Base-by-base conservation (phyloP, 345 rosid species). In the Arabidopsis arenosa region DNA sequence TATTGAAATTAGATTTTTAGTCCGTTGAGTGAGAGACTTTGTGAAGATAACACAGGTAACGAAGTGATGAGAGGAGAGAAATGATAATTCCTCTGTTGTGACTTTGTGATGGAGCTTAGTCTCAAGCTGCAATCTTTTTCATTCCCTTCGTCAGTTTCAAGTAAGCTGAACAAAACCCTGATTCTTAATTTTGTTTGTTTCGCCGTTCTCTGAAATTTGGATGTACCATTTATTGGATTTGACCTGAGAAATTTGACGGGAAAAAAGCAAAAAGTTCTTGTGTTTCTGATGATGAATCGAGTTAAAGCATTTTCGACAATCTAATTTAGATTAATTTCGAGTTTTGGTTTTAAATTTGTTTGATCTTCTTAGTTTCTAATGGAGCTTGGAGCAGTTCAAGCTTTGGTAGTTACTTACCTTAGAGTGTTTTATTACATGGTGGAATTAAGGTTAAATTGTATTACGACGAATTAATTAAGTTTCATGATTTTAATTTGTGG, bases 121-220 rank as follows among this genome's bases (percentile, higher is more conserved):
- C 7, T 73, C 74, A 78, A 78, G 74, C 37, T 78, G 7, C 78
- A 30, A 61, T 67, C 35, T 66, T 66, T 66, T 78, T 66, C 74
- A 8, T 55, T 45, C 14, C 70, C 69, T 9, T 32, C 75, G 33
- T 66, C 80, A 7, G 63, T 71, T 43, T 66, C 73, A 18, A 7
- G 81, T 79, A 73, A 61, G 74, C 18, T 78, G 1, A 17, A 56
- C 32, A 77, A 48, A 65, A 64, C 73, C 68, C 63, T 57, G 5
- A 9, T 33, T 56, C 26, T 37, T 17, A 14, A 7, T 64, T 60
- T 11, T 2, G 0, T 57, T 18, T 54, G 0, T 9, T 30, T 23
- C 21, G 2, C 44, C 41, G 12, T 18, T 70, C 17, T 18, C 2
- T 15, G 39, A 28, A 4, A 15, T 58, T 58, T 58, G 13, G 4